Evolutionary conservation across 1,139 yeast species (phyloP).

Genomic region (Candida pseudocylindracea): DNA sequence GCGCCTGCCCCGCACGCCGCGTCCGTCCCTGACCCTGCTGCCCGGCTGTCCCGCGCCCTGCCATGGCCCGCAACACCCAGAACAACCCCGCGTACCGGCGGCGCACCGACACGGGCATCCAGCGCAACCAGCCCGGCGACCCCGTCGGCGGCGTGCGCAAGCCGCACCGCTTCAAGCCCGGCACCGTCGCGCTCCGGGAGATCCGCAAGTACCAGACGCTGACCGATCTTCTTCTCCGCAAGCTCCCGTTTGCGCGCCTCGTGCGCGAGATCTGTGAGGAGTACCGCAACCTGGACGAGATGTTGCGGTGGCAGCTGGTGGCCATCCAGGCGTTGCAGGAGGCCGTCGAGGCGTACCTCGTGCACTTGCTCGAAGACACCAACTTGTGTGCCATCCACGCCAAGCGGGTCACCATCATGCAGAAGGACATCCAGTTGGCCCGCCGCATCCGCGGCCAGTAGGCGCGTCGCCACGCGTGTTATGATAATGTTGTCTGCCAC

Average conservation of each 20-base stretch:
- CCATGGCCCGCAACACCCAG: no score
- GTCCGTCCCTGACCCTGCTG: no score
- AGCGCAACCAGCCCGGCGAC: constrained; percentile 18
- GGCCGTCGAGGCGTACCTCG: constrained; percentile 30
- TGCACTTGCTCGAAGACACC: constrained; percentile 26
- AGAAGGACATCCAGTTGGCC: constrained; percentile 30
- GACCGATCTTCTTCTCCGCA: constrained; percentile 27
- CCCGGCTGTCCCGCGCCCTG: no score
- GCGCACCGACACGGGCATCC: constrained; percentile 11
- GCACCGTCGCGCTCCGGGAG: constrained; percentile 33
- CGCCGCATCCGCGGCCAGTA: constrained; percentile 31
- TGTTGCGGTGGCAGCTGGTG: constrained; percentile 24
- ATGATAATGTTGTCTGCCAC: no score
- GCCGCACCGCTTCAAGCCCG: constrained; percentile 33
- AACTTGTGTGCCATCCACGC: constrained; percentile 32
- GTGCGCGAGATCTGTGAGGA: constrained; percentile 27
- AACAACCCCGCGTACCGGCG: no score
- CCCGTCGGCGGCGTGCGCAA: constrained; percentile 24
- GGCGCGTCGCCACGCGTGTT: no score
- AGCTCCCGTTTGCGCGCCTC: constrained; percentile 26
- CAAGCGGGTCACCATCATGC: constrained; percentile 29
- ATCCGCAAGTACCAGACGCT: constrained; percentile 30
- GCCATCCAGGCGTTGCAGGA: constrained; percentile 31
- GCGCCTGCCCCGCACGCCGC: no score
- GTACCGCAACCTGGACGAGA: constrained; percentile 16